Conservation (phyloP, 2,329 filamentous ascomycete species). For the Colletotrichum musicola region DNA sequence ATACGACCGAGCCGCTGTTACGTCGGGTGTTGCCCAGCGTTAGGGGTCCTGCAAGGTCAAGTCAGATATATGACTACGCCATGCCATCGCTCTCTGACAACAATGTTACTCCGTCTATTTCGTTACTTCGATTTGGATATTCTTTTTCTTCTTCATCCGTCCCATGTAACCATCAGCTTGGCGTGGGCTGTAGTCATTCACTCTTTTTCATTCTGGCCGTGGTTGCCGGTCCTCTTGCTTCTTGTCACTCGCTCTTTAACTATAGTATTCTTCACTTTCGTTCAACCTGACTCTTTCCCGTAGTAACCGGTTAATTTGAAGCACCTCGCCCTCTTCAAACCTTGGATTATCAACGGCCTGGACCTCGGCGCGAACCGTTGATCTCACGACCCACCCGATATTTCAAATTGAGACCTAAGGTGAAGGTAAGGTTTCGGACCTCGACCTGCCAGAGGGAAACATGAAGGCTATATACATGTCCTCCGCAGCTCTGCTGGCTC, state of each 20-base stretch:
- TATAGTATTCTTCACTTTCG: slow-evolving; percentile 23
- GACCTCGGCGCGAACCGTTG: background rate
- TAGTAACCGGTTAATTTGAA: background rate
- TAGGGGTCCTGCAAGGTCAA: slow-evolving; percentile 37
- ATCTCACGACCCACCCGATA: background rate
- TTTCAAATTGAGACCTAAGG: no score
- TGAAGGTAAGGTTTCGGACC: no score
- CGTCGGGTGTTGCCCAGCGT: slow-evolving; percentile 8
- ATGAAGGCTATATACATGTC: slow-evolving; percentile 27
- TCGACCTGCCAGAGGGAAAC: background rate
- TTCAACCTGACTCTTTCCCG: slow-evolving; percentile 35
- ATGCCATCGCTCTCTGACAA: slow-evolving; percentile 2
- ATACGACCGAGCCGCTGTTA: background rate
- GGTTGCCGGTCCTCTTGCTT: slow-evolving; percentile 32
- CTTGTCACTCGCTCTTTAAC: slow-evolving; percentile 43
- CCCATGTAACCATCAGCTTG: slow-evolving; percentile 12
- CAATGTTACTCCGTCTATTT: slow-evolving; percentile 17
- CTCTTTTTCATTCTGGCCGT: slow-evolving; percentile 39
- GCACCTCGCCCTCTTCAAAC: background rate
- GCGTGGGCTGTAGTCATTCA: slow-evolving; percentile 37
- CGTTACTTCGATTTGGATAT: background rate
- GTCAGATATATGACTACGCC: slow-evolving; percentile 14
- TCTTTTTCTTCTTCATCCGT: slow-evolving; percentile 33
- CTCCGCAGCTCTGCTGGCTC: slow-evolving; percentile 4
- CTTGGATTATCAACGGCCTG: background rate